Conservation (phyloP, 2,329 filamentous ascomycete species). For the Bipolaris zeicola region DNA sequence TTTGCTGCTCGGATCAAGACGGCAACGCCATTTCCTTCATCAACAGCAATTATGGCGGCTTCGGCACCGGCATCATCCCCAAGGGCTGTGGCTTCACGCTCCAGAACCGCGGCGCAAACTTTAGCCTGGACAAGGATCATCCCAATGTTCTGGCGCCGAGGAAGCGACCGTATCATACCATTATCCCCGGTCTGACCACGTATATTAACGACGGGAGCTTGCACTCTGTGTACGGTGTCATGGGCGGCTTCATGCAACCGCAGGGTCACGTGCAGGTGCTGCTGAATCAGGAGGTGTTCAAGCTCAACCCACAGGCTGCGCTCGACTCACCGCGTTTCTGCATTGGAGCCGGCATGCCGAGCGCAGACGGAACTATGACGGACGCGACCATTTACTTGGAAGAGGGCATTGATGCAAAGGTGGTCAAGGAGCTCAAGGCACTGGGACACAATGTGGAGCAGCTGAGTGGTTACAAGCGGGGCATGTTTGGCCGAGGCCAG, state of each 20-base stretch:
- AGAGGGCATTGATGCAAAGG: constrained; percentile 74
- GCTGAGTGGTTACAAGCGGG: constrained; percentile 67
- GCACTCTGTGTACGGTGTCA: constrained; percentile 89
- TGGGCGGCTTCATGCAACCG: constrained; percentile 98
- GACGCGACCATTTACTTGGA: constrained; percentile 77
- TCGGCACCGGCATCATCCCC: constrained; percentile 87
- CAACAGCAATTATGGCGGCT: constrained; percentile 90
- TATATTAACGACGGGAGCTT: constrained; percentile 74
- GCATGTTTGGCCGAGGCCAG: constrained; percentile 84
- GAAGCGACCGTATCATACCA: constrained; percentile 96
- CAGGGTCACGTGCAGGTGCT: constrained; percentile 95
- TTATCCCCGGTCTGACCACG: constrained; percentile 91
- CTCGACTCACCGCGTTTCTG: constrained; percentile 92
- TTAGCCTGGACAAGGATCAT: constrained; percentile 72
- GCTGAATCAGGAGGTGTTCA: constrained; percentile 84
- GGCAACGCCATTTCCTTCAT: constrained; percentile 97
- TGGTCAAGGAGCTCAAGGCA: constrained; percentile 67
- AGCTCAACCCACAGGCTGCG: constrained; percentile 81
- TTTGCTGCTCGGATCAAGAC: constrained; percentile 76
- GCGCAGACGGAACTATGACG: constrained; percentile 60
- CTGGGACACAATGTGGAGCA: constrained; percentile 77
- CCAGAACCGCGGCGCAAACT: constrained; percentile 91
- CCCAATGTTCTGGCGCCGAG: constrained; percentile 80
- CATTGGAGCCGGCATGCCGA: constrained; percentile 75
- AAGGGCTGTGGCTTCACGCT: constrained; percentile 87